Conservation (phyloP, 768 basidiomycete genomes). For the Lyophyllum decastes region DNA sequence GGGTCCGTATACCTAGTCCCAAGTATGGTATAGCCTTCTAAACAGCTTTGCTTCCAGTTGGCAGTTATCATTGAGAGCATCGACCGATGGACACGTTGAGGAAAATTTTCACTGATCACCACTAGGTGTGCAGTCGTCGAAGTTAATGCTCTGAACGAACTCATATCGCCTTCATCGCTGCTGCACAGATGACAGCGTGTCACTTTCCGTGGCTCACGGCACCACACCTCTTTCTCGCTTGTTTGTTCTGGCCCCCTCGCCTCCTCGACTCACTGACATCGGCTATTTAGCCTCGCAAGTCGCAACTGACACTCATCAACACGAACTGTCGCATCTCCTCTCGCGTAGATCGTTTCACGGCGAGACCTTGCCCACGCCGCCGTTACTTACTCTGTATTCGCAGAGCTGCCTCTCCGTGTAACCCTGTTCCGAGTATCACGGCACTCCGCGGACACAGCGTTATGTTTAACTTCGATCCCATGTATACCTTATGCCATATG, state of each 20-base stretch:
- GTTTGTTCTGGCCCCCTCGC: no score
- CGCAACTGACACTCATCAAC: not conserved
- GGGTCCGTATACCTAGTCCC: not conserved
- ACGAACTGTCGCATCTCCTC: not conserved
- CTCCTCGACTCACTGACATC: not conserved
- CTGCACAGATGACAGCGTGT: not conserved
- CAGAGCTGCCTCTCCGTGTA: no score
- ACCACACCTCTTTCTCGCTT: not conserved
- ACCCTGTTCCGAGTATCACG: not conserved
- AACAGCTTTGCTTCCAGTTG: not conserved
- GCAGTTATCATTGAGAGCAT: not conserved
- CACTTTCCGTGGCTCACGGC: not conserved
- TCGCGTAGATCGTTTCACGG: not conserved
- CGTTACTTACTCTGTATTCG: not conserved
- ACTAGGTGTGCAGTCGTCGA: no score
- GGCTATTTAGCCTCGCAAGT: no score
- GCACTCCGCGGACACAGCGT: not conserved
- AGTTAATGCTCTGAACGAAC: not conserved
- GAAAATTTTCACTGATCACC: no score
- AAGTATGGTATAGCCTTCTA: not conserved
- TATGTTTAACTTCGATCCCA: not conserved
- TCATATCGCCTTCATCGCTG: not conserved
- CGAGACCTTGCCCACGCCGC: not conserved
- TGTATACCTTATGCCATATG: not conserved
- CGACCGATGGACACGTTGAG: no score